Base-by-base conservation (phyloP, 2,329 filamentous ascomycete genomes). In the Cucurbitaria berberidis region DNA sequence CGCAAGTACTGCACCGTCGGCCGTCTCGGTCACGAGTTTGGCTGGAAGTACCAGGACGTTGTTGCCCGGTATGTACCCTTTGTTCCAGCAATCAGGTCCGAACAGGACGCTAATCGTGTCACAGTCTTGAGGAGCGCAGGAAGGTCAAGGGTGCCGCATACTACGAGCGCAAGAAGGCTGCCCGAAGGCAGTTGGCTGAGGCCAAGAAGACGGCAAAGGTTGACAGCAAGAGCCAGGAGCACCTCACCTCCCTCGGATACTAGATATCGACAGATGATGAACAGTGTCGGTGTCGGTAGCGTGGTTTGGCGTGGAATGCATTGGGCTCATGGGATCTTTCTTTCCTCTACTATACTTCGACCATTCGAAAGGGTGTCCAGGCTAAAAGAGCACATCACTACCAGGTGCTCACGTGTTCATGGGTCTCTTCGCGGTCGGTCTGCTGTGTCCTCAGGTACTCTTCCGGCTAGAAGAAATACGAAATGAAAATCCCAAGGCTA, bases 1-100 rank as follows among this genome's bases (percentile, higher is more conserved):
- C 92, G 95, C 86, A 99, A 99, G 89, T 99, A 96, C 91, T 99
- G 95, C 90, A 96, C 93, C 68, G 93, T 99, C 72, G 95, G 95
- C 74, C 89, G 95, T 83, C 85, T 99, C 78, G 95, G 91, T 82
- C 93, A 97, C 83, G 95, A 99, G 86, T 95, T 98, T 77, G 95
- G 95, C 84, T 99, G 95, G 95, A 99, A 99, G 86, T 98, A 99
- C 89, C 90, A 97, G 87, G 93, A 97, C 79, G 93, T 99, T 77
- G 95, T 99, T 83, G 89, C 89, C 76, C 92, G 91, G 93, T 98
- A 84, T 76, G 92, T 89, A 30, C 36, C 15, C 19, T 2, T 21
- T 21, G 16, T 19, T 16, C 11, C 18, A n/a, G 30, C 13, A 34
- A 32, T 27, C n/a, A 6, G 16, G 7, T 26, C 19, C 22, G 6